Evolutionary conservation across 352 stramenopile genomes (phyloP), one percentile per base, ranked within the genome.

Genomic region (Pythium rhizo-oryzae): DNA sequence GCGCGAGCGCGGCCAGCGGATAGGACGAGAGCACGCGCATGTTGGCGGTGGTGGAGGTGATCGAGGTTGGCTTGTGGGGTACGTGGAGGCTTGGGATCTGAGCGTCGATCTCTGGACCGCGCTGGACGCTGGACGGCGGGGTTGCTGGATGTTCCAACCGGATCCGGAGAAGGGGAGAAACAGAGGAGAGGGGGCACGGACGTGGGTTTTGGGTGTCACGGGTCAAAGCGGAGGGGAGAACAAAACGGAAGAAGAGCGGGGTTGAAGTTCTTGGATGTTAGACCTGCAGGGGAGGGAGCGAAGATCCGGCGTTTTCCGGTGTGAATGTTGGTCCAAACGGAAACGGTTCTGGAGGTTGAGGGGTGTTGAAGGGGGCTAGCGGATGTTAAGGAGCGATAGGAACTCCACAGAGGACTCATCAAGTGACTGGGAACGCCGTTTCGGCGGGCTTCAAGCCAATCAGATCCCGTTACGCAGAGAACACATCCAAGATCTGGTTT

Each of bases 211-310:
- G 19, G 19, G 19, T 51, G 44, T 46, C 16, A 13, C 39, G 39
- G 28, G 28, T 33, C 28, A 33, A 33, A 6, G n/a, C 28, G 28
- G 28, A 46, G 39, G 16, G n/a, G 58, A 66, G 57, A 65, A 54
- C 43, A 72, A 35, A 58, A 63, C 44, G 19, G 7, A 51, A 15
- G 18, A 51, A 18, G 18, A 3, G 8, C 46, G 54, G 66, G n/a
- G 59, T 73, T 73, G 67, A 73, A 73, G 67, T 73, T 68, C 54
- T 21, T 59, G 59, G 65, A 59, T 30, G 65, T 72, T 63, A 51
- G 62, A 24, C 1, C 19, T 16, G 5, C 43, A 28, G n/a, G n/a
- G 18, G 37, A 15, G 41, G 15, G 12, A 23, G 4, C 8, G 18
- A 57, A 30, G 51, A 57, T 57, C 51, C 24, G 30, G n/a, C 33